Conservation (phyloP, 164 flowering plant species). For the Chimonanthus salicifolius region DNA sequence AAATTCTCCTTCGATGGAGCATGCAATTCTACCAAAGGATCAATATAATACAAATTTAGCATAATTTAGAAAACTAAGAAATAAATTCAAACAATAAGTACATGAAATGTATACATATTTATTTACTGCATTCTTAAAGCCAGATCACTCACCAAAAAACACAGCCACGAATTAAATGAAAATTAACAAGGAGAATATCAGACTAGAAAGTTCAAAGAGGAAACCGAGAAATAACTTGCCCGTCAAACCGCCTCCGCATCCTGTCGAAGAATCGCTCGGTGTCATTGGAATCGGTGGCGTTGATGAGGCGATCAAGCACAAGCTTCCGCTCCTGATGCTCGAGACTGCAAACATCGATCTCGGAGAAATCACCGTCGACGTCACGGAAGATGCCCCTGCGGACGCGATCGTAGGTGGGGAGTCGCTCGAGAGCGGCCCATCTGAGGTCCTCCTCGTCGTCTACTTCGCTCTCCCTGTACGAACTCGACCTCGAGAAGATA, state of each 20-base stretch:
- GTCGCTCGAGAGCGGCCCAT: conserved; percentile 95
- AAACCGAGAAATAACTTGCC: conserved; percentile 30
- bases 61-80: too few relatives aligned
- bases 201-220: background rate
- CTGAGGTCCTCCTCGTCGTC: conserved; percentile 78
- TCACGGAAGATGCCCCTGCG: conserved; percentile 71
- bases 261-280: conserved; percentile 53
- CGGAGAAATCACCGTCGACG: conserved; percentile 51
- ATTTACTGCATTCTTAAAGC: too few relatives aligned
- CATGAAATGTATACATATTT: too few relatives aligned
- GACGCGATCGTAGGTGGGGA: conserved; percentile 72
- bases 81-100: too few relatives aligned
- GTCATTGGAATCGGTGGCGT: conserved; percentile 45
- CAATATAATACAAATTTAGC: too few relatives aligned
- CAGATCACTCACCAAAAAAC: background rate
- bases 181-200: background rate
- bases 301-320: conserved; percentile 45
- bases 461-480: conserved; percentile 53
- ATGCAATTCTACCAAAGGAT: too few relatives aligned
- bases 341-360: conserved; percentile 49
- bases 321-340: conserved; percentile 50
- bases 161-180: too few relatives aligned
- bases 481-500: conserved; percentile 50
- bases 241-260: conserved; percentile 72
- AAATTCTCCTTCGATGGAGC: too few relatives aligned